Base-by-base conservation (phyloP, 805 yeast species). In the Candida railenensis region DNA sequence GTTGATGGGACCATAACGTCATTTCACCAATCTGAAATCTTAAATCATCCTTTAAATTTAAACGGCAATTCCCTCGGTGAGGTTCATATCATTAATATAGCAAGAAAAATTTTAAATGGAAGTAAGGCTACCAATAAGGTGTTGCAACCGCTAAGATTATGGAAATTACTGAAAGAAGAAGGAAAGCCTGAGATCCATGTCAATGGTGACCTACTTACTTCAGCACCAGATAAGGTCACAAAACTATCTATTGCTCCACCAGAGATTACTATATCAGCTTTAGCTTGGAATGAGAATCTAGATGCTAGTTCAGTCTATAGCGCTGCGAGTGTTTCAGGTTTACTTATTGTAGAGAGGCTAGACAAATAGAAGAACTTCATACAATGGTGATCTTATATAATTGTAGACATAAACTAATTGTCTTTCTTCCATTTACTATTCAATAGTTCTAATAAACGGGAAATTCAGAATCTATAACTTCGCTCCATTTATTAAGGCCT, bases 401-500 rank as follows among this genome's bases (percentile, higher is more conserved):
- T n/a, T n/a, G n/a, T n/a, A n/a, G n/a, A n/a, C n/a, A n/a, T n/a
- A n/a, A n/a, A n/a, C n/a, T n/a, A n/a, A n/a, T n/a, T n/a, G n/a
- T n/a, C n/a, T n/a, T n/a, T n/a, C n/a, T n/a, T n/a, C n/a, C n/a
- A n/a, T n/a, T n/a, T n/a, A n/a, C n/a, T n/a, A n/a, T n/a, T n/a
- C n/a, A n/a, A 25, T 11, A 7, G 5, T 11, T 15, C 55, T 64
- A 88, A 55, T 88, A 89, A 36, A 72, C 72, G 9, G 96, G 96
- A 42, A 89, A 71, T 0, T 54, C 51, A 0, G 73, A 65, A 54
- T 90, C 92, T 2, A 88, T 69, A 1, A 71, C 69, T 14, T 66
- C 73, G 44, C 86, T 76, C 87, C 95, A 90, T 51, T 69, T 75
- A 44, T 73, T 69, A 20, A 90, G 67, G 0, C 99, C 99, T 1